Evolutionary conservation across 2,329 filamentous ascomycete genomes (phyloP).

Genomic region (Albophoma yamanashiensis): DNA sequence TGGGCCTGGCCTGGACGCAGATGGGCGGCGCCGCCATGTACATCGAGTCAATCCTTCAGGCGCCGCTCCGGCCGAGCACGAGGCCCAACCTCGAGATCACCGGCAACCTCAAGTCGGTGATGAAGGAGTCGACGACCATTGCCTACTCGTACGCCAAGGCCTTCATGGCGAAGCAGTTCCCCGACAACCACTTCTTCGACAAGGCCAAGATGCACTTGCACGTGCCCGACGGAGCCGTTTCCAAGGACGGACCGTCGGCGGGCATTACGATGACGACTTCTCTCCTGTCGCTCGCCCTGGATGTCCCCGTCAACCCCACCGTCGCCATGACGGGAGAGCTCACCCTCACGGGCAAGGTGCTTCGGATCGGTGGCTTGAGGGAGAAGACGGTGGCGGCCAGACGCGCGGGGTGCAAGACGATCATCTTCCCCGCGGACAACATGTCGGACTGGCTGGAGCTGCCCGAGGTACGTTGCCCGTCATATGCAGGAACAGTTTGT

Average conservation of each 20-base stretch:
- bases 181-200: conserved; percentile 91
- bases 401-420: conserved; percentile 81
- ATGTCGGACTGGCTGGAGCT: conserved; percentile 95
- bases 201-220: conserved; percentile 92
- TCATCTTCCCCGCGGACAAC: conserved; percentile 94
- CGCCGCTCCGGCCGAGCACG: conserved; percentile 61
- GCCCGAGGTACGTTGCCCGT: conserved; percentile 67
- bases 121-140: conserved; percentile 95
- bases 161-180: conserved; percentile 72
- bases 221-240: conserved; percentile 91
- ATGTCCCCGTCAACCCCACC: conserved; percentile 68
- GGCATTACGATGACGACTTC: conserved; percentile 98
- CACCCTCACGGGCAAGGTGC: conserved; percentile 91
- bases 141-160: conserved; percentile 95
- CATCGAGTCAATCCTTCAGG: conserved; percentile 91
- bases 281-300: conserved; percentile 72
- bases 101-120: conserved; percentile 88
- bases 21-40: conserved; percentile 96
- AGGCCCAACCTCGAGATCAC: conserved; percentile 80
- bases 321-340: conserved; percentile 98
- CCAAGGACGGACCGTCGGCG: conserved; percentile 86
- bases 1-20: conserved; percentile 97
- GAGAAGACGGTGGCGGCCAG: conserved; percentile 97
- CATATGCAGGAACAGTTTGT: neutral
- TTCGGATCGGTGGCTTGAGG: conserved; percentile 84